phyloP scores from a whole-genome alignment of 768 basidiomycete species.

The Neoboletus subvelutipes region DNA sequence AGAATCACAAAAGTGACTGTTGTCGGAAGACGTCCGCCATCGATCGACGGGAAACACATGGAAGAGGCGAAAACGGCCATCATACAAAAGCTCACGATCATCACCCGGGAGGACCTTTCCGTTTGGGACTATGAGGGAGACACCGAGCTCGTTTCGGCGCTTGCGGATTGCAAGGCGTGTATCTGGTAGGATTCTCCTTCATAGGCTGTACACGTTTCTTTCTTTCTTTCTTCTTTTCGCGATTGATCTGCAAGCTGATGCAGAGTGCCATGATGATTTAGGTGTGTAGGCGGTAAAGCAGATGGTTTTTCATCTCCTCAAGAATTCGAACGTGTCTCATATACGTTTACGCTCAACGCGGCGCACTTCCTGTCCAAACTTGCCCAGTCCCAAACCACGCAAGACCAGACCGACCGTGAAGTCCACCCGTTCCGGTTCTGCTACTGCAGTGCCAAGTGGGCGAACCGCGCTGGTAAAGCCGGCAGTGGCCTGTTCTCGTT shows the following conservation, averaged over 20 bases:
- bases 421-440: slow-evolving; percentile 24
- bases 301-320: slow-evolving; percentile 21
- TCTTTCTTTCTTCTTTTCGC: too few species aligned
- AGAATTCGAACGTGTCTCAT: slow-evolving; percentile 28
- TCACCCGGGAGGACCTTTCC: slow-evolving; percentile 26
- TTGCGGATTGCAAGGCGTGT: slow-evolving; percentile 25
- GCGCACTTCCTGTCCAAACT: slow-evolving; percentile 23
- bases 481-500: slow-evolving; percentile 12
- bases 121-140: slow-evolving; percentile 30
- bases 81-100: slow-evolving; percentile 21
- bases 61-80: slow-evolving; percentile 15
- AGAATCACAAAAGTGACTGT: slow-evolving; percentile 27
- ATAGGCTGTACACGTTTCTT: not conserved
- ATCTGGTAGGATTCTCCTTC: slow-evolving; percentile 18
- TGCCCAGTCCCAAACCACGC: slow-evolving; percentile 4
- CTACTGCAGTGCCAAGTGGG: slow-evolving; percentile 28
- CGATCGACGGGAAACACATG: slow-evolving; percentile 22
- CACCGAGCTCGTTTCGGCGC: slow-evolving; percentile 20
- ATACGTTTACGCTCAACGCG: slow-evolving; percentile 26
- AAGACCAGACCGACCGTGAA: not conserved
- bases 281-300: slow-evolving; percentile 28
- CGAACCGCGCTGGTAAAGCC: slow-evolving; percentile 16
- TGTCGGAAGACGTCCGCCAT: slow-evolving; percentile 22
- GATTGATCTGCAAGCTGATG: slow-evolving; percentile 2
- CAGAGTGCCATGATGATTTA: not conserved